A percentile compares a stretch with the other conserved stretches of the same genome.
Conservation (phyloP, 768 basidiomycete species). For the Suillus sp. region DNA sequence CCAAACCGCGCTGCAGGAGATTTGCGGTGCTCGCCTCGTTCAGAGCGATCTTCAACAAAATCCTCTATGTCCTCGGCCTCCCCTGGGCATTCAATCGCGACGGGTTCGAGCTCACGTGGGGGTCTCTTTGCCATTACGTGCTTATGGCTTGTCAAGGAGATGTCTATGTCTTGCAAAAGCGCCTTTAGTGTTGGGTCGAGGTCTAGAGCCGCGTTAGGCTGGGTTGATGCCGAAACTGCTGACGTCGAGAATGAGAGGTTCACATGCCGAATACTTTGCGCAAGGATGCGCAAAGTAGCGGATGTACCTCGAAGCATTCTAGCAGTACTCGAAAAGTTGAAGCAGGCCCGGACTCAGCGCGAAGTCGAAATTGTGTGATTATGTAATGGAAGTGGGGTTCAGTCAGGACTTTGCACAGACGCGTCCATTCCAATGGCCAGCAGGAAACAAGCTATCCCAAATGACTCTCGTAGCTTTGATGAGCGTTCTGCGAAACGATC, state of each 20-base stretch:
- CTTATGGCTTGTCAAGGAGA: conserved; percentile 50
- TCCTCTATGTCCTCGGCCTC: conserved; percentile 39
- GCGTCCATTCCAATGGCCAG: conserved; percentile 6
- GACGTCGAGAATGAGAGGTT: conserved; percentile 35
- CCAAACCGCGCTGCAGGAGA: conserved; percentile 86
- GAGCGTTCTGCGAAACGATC: conserved; percentile 35
- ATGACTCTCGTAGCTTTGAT: not conserved
- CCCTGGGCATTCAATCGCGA: conserved; percentile 39
- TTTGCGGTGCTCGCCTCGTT: conserved; percentile 48
- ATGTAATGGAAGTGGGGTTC: conserved; percentile 15
- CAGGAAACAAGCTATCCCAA: conserved; percentile 5
- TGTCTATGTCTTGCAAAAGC: conserved; percentile 67
- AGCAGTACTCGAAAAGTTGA: not conserved
- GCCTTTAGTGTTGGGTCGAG: conserved; percentile 67
- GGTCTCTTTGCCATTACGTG: conserved; percentile 33
- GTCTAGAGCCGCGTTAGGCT: conserved; percentile 60
- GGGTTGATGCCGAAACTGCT: conserved; percentile 31
- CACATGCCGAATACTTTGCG: conserved; percentile 26
- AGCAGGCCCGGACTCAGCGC: not conserved
- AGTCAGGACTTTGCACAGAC: not conserved
- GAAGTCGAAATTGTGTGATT: conserved; percentile 15
- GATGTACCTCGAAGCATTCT: conserved; percentile 30
- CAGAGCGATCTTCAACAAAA: conserved; percentile 25
- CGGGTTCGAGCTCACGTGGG: conserved; percentile 58
- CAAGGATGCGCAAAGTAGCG: conserved; percentile 27